Evolutionary conservation across 2,329 filamentous ascomycete genomes (phyloP), one percentile per base, ranked within the genome.

Genomic region (Cyphellophora europaea): DNA sequence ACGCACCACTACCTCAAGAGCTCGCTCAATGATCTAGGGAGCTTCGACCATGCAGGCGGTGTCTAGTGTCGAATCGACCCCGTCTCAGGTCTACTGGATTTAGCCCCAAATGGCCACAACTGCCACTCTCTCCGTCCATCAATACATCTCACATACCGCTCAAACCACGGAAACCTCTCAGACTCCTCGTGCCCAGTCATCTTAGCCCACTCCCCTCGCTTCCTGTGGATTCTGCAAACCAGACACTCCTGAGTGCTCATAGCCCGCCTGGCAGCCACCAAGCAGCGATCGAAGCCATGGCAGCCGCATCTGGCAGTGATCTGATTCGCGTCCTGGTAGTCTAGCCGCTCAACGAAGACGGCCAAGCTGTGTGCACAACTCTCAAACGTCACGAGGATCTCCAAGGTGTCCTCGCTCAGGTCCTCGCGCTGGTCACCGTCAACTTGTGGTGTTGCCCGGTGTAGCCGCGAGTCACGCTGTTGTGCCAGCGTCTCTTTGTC

Each of bases 21-120:
- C n/a, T n/a, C n/a, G n/a, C n/a, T n/a, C n/a, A n/a, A n/a, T n/a
- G n/a, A n/a, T n/a, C n/a, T n/a, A n/a, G n/a, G n/a, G n/a, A n/a
- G n/a, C n/a, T n/a, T n/a, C n/a, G n/a, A n/a, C n/a, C n/a, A n/a
- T n/a, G n/a, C n/a, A n/a, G n/a, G n/a, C n/a, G n/a, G n/a, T n/a
- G n/a, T n/a, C n/a, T n/a, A n/a, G n/a, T n/a, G n/a, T n/a, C n/a
- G n/a, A n/a, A n/a, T n/a, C n/a, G n/a, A n/a, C n/a, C n/a, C n/a
- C n/a, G n/a, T n/a, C n/a, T n/a, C n/a, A n/a, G n/a, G n/a, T n/a
- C n/a, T n/a, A n/a, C n/a, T n/a, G n/a, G n/a, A 18, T 12, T 19
- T 16, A 18, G 17, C 30, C 19, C 30, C 30, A 19, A 32, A 21
- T 12, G 30, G 30, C 30, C 30, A 32, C 18, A 32, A 12, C 14